Evolutionary conservation across 768 basidiomycete species (phyloP).

Genomic region (Tephrocybe sp.): DNA sequence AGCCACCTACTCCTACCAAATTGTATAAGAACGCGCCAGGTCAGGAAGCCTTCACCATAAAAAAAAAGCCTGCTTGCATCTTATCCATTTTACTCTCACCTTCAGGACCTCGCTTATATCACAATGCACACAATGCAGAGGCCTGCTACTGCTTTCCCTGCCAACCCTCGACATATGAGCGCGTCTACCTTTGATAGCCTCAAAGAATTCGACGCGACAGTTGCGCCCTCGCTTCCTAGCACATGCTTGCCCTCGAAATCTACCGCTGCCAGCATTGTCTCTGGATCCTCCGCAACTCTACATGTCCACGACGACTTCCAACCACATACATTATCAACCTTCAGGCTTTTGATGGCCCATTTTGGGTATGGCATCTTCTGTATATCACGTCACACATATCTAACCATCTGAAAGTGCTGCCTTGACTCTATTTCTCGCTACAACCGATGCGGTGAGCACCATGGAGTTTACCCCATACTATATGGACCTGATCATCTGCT

Average conservation of each 20-base stretch:
- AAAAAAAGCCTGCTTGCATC: neutral
- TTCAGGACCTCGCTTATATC: neutral
- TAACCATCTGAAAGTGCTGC: conserved; percentile 55
- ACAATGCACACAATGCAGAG: conserved; percentile 13
- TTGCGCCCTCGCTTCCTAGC: neutral
- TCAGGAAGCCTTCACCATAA: conserved; percentile 5
- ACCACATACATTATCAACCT: conserved; percentile 45
- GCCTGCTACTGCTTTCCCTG: neutral
- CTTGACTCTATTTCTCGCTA: conserved; percentile 79
- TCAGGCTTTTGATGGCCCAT: conserved; percentile 61
- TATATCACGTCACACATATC: conserved; percentile 1
- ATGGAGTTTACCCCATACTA: neutral
- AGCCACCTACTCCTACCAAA: conserved; percentile 18
- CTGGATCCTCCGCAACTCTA: conserved; percentile 30
- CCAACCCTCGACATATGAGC: neutral
- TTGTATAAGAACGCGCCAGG: conserved; percentile 27
- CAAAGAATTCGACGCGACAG: conserved; percentile 4
- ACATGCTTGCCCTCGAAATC: conserved; percentile 7
- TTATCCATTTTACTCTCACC: neutral
- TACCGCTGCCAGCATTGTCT: conserved; percentile 28
- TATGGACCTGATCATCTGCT: neutral
- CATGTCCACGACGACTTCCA: conserved; percentile 20
- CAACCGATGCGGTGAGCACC: conserved; percentile 73
- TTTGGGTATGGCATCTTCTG: conserved; percentile 53
- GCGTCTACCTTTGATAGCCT: neutral